Conservation (phyloP, 106 monocot species). For the Ottelia alismoides region DNA sequence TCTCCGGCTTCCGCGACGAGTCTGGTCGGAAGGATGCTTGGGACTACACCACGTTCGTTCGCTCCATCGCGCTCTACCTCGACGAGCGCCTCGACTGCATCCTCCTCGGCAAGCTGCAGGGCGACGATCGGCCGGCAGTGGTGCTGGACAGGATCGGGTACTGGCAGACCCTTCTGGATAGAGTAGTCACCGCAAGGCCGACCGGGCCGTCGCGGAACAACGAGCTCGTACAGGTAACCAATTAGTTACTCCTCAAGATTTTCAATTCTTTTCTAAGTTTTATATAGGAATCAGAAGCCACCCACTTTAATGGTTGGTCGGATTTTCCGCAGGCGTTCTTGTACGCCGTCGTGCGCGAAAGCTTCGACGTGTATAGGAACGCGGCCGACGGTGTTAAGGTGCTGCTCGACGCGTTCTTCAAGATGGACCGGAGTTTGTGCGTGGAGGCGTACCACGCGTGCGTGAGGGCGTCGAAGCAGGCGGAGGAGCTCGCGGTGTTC, state of each 20-base stretch:
- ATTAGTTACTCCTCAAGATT: too few relatives aligned
- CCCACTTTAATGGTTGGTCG: too few relatives aligned
- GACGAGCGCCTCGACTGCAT: constrained; percentile 36
- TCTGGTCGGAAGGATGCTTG: constrained; percentile 20
- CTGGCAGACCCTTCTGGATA: constrained; percentile 21
- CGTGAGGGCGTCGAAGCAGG: constrained; percentile 12
- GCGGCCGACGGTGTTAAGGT: constrained; percentile 14
- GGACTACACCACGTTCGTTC: constrained; percentile 62
- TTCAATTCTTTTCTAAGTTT: too few relatives aligned
- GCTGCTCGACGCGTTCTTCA: constrained; percentile 31
- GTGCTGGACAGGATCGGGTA: constrained; percentile 10
- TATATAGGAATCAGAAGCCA: too few relatives aligned
- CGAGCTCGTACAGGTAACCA: constrained; percentile 21
- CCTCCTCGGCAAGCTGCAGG: constrained; percentile 17
- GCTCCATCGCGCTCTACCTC: constrained; percentile 42
- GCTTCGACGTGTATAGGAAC: constrained; percentile 25
- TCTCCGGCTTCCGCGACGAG: constrained; percentile 30
- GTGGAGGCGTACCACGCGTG: constrained; percentile 5
- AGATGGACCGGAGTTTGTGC: background rate
- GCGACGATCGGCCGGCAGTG: background rate
- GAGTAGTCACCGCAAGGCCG: constrained; percentile 15
- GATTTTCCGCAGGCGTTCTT: too few relatives aligned
- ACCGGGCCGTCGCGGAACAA: constrained; percentile 16
- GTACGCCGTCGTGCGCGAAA: constrained; percentile 21
- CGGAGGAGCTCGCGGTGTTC: constrained; percentile 25